Evolutionary conservation across 495 filamentous ascomycete genomes (phyloP).

Genomic region (Aspergillus egyptiacus): DNA sequence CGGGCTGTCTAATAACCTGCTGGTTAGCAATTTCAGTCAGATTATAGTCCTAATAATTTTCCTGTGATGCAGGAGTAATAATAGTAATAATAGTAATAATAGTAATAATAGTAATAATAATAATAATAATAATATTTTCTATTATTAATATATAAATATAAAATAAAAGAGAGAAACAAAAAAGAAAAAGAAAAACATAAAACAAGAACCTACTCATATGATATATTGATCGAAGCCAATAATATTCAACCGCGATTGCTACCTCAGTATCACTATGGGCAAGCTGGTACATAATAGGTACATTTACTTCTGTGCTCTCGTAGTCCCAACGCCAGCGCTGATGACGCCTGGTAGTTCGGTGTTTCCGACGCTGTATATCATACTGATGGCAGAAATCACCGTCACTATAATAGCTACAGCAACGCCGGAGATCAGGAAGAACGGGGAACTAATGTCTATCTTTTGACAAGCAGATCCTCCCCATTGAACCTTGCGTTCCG

Average conservation of each 20-base stretch:
- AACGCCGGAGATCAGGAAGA: conserved; percentile 75
- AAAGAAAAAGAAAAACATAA: no score
- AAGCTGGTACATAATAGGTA: neutral
- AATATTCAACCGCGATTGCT: neutral
- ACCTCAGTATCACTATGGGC: neutral
- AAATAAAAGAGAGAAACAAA: no score
- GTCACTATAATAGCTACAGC: conserved; percentile 56
- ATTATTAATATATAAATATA: no score
- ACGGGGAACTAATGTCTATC: conserved; percentile 77
- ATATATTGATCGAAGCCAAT: neutral
- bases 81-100: no score
- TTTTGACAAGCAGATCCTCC: conserved; percentile 87
- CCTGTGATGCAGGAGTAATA: no score
- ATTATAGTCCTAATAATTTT: no score
- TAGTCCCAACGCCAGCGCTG: conserved; percentile 70
- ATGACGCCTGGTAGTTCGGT: conserved; percentile 80
- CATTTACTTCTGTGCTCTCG: conserved; percentile 37
- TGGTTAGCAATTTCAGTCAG: no score
- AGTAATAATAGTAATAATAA: no score
- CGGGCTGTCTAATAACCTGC: no score
- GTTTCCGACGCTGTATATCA: conserved; percentile 73
- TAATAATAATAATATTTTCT: no score
- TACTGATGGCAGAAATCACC: conserved; percentile 59
- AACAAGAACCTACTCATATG: neutral
- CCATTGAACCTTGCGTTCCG: conserved; percentile 56